Evolutionary conservation across 2,329 filamentous ascomycete genomes (phyloP).

Genomic region (Xylariales sp.): DNA sequence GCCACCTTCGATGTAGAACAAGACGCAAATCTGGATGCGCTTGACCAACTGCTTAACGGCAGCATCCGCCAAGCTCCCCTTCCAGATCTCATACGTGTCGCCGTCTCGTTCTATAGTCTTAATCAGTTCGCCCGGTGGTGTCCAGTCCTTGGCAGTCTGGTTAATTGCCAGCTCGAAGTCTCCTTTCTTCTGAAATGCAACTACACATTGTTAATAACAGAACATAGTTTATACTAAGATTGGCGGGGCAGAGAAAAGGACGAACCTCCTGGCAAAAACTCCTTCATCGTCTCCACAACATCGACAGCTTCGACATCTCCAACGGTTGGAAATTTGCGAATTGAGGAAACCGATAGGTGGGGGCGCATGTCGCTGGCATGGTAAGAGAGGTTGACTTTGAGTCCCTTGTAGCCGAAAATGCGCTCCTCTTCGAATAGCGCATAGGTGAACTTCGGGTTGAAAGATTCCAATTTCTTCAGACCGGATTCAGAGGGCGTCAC

Average conservation of each 20-base stretch:
- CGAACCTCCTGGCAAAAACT: constrained; percentile 64
- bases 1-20: constrained; percentile 92
- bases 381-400: constrained; percentile 69
- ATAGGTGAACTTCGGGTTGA: constrained; percentile 86
- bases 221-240: background rate
- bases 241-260: constrained; percentile 11
- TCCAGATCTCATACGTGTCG: constrained; percentile 76
- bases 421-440: constrained; percentile 89
- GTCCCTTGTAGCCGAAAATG: constrained; percentile 84
- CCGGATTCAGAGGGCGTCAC: constrained; percentile 43
- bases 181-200: constrained; percentile 59
- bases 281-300: constrained; percentile 58
- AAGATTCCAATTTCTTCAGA: constrained; percentile 58
- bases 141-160: constrained; percentile 43
- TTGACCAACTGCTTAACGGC: constrained; percentile 67
- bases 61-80: constrained; percentile 66
- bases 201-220: constrained; percentile 37
- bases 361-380: constrained; percentile 72
- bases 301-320: constrained; percentile 68
- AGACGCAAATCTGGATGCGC: constrained; percentile 77
- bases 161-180: constrained; percentile 60
- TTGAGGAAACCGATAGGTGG: constrained; percentile 65
- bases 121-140: constrained; percentile 72
- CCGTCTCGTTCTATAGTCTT: constrained; percentile 59
- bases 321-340: constrained; percentile 64